These are phyloP conservation scores for Artomyces pyxidatus DNA, from an alignment of 768 basidiomycete genomes.

Conservation along the genomic window DNA sequence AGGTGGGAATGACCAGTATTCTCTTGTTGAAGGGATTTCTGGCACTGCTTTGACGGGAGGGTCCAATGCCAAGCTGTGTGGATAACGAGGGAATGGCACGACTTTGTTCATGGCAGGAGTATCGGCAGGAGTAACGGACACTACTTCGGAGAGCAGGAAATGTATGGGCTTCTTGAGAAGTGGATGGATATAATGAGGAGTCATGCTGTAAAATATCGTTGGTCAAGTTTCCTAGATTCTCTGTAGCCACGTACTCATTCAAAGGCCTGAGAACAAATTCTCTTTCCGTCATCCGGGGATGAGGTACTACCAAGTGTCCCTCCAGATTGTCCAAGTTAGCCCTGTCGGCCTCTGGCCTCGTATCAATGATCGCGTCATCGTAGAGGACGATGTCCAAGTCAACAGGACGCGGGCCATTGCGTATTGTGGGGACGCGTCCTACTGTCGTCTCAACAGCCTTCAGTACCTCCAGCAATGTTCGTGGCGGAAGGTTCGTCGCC, in stretches of 20 bases:
- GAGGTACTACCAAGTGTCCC: conserved; percentile 77
- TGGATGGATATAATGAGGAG: conserved; percentile 70
- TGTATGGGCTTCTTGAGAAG: conserved; percentile 37
- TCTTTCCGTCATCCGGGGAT: conserved; percentile 70
- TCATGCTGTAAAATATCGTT: conserved; percentile 50
- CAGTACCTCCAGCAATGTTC: conserved; percentile 47
- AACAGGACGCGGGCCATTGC: conserved; percentile 83
- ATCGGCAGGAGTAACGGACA: conserved; percentile 21
- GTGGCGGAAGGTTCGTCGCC: conserved; percentile 60
- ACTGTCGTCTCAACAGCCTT: conserved; percentile 69
- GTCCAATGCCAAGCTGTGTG: conserved; percentile 21
- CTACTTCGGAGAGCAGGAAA: conserved; percentile 35
- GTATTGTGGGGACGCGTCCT: conserved; percentile 70
- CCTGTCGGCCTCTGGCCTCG: conserved; percentile 34
- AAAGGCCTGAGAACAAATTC: conserved; percentile 91
- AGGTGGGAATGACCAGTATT: conserved; percentile 41
- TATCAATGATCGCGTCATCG: conserved; percentile 51
- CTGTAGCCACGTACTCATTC: conserved; percentile 77
- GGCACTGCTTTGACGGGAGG: conserved; percentile 13
- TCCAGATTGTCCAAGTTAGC: conserved; percentile 42
- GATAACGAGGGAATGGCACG: conserved; percentile 62
- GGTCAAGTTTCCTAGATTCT: background rate
- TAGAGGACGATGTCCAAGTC: conserved; percentile 87
- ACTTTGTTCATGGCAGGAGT: conserved; percentile 58
- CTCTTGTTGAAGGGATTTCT: conserved; percentile 28